Base-by-base conservation (phyloP, 371 early-diverging fungal species). In the Mucor plumbeus region DNA sequence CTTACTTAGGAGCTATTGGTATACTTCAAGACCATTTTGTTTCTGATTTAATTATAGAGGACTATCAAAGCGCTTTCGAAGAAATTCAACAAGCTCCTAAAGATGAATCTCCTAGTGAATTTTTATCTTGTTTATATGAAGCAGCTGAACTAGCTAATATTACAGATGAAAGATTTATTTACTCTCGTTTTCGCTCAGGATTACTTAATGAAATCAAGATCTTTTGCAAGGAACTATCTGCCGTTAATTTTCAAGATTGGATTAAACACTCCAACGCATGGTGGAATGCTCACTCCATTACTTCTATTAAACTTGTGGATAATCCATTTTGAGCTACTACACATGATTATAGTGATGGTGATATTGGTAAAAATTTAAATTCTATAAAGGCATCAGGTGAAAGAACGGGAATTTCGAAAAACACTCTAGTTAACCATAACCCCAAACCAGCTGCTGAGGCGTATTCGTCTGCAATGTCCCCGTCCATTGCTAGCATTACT, bases 101-200 rank as follows among this genome's bases (percentile, higher is more conserved):
- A 0, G 54, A 63, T 26, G 26, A 26, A 63, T 38, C 34, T 13
- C 63, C 63, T 13, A 17, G 15, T 34, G 36, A 38, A 50, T 63
- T 63, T 17, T 15, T 63, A 2, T 15, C 54, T 7, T 14, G 63
- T 13, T 41, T 63, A 5, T 34, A 55, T 40, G 56, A 63, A 63
- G 64, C 64, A 17, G 64, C 64, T 17, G 64, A 63, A 7, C 17
- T 55, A 0, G 64, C 64, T 31, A 41, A 63, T 5, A 63, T 56
- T 15, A 4, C 11, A 13, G 54, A 63, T 26, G 56, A 63, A 6
- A 40, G 13, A 11, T 21, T 55, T 4, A 55, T 63, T 4, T 40
- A 55, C 7, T 26, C 54, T 31, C 40, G 64, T 31, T 63, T 55
- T 17, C 56, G 56, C 34, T 55, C 43, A n/a, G 64, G 64, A 3